Base-by-base conservation (phyloP, 768 basidiomycete genomes). In the Pisolithus tinctorius region DNA sequence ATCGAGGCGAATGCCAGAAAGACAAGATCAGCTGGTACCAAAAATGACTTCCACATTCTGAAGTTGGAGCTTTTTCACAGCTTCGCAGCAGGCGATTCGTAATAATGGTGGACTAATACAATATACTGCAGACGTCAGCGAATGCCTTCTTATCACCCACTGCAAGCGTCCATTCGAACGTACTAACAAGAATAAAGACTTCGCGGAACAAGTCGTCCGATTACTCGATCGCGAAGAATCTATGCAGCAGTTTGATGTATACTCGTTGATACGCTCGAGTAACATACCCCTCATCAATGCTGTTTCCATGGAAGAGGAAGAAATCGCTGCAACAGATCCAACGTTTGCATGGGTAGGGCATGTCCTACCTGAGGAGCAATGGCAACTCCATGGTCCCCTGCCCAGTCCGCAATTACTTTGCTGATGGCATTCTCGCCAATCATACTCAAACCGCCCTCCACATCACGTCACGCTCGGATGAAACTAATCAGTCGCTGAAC, bases 41-140 rank as follows among this genome's bases (percentile, higher is more conserved):
- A 36, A 14, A 7, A 26, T 9, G 37, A 47, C 31, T 47, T 47
- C 47, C 10, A 36, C 9, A 47, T 47, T 16, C 47, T 1, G 16
- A 47, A 47, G n/a, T 13, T 47, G 30, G 47, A 47, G 9, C 26
- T 47, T 6, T 47, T 47, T 25, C 34, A 47, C 2, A 25, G 31
- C 34, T 47, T 47, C 11, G 34, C 34, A 0, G 17, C 11, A n/a
- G 20, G 37, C 13, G 14, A 69, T 72, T 17, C 47, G 43, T 11
- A 43, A 48, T 10, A 61, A 54, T 36, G 73, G 73, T 0, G 59
- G 53, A 8, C 42, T 67, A 2, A 58, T 63, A 6, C 68, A 75
- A 46, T 71, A 64, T 63, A 67, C 69, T 43, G 64, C 66, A 0
- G 66, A 74, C 54, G 50, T 61, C 11, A 70, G 65, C 10, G 66